Percentiles rank a stretch among this genome's conserved stretches.
Conservation (phyloP, 2,329 filamentous ascomycete species). For the Aspergillus intermedius region DNA sequence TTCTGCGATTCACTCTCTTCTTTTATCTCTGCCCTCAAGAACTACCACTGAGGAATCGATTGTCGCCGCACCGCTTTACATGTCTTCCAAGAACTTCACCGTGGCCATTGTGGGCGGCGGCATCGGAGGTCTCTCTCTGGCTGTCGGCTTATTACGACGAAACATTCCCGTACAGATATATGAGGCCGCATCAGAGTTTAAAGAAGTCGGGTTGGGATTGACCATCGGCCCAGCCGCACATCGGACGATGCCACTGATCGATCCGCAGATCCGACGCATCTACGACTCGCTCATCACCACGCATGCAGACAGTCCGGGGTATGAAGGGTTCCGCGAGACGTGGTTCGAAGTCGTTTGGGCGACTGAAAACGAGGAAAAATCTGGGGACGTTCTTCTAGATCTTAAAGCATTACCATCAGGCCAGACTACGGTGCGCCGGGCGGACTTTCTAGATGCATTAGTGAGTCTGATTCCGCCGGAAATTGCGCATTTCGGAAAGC, state of each 20-base stretch:
- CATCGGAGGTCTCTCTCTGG: conserved; percentile 51
- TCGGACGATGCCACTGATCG: conserved; percentile 49
- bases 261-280: conserved; percentile 32
- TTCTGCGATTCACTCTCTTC: too few species aligned
- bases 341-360: conserved; percentile 30
- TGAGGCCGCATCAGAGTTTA: conserved; percentile 50
- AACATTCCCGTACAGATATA: conserved; percentile 48
- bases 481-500: conserved; percentile 29
- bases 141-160: conserved; percentile 45
- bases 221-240: conserved; percentile 52
- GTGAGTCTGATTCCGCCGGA: conserved; percentile 23
- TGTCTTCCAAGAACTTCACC: conserved; percentile 30
- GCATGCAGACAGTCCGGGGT: conserved; percentile 27
- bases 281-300: conserved; percentile 28
- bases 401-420: conserved; percentile 25
- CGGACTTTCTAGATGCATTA: conserved; percentile 29
- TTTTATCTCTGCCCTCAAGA: too few species aligned
- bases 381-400: conserved; percentile 21
- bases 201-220: conserved; percentile 54
- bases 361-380: conserved; percentile 11
- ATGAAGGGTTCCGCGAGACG: conserved; percentile 21
- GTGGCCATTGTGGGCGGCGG: conserved; percentile 56
- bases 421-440: conserved; percentile 27
- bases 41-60: too few species aligned
- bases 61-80: not conserved